These are phyloP conservation scores for Truncatella angustata DNA, from an alignment of 2,329 filamentous ascomycete species.

Conservation along the genomic window DNA sequence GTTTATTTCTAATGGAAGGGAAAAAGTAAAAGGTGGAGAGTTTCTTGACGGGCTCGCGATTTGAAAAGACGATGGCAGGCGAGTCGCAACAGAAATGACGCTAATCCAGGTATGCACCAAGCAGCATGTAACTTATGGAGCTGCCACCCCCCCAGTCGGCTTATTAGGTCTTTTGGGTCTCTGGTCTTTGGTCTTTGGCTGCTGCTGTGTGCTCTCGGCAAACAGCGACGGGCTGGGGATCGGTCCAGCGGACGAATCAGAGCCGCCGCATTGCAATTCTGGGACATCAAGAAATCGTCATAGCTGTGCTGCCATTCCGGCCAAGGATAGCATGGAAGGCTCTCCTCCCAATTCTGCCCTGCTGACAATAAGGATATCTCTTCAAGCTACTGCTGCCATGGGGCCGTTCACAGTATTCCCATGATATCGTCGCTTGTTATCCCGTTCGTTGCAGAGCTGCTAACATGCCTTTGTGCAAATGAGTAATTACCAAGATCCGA, in stretches of 20 bases:
- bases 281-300: background rate
- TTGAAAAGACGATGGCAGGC: conserved; percentile 22
- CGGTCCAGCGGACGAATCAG: conserved; percentile 33
- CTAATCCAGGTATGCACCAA: no score
- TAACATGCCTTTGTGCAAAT: no score
- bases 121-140: no score
- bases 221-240: conserved; percentile 9
- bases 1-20: conserved; percentile 18
- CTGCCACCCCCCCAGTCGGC: no score
- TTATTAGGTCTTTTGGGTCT: no score
- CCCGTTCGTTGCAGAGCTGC: no score
- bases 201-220: conserved; percentile 9
- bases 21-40: conserved; percentile 35
- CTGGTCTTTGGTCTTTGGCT: no score
- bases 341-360: background rate
- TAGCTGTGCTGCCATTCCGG: background rate
- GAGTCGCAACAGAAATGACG: conserved; percentile 16
- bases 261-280: conserved; percentile 7
- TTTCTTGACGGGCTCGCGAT: conserved; percentile 26
- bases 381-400: no score
- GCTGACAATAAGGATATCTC: background rate
- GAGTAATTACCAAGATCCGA: background rate
- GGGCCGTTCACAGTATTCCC: no score
- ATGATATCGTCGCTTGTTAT: no score
- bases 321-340: background rate